phyloP scores from a whole-genome alignment of 2,329 filamentous ascomycete species.

The Nothophoma quercina region DNA sequence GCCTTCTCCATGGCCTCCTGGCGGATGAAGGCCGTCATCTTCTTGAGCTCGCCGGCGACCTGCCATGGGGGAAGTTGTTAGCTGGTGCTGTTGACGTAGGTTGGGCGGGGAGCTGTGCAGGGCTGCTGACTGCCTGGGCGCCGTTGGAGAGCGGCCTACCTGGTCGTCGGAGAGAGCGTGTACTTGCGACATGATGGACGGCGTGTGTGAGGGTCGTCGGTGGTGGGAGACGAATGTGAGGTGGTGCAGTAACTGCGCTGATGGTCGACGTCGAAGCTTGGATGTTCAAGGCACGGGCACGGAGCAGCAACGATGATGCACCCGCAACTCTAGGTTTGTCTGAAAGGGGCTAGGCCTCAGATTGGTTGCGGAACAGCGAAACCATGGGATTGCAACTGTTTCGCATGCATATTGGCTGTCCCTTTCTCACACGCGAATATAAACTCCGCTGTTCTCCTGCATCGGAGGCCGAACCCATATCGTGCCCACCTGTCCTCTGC shows the following conservation, averaged over 20 bases:
- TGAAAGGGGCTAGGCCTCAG: conserved; percentile 18
- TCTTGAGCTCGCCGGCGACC: conserved; percentile 98
- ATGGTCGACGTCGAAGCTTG: conserved; percentile 31
- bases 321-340: conserved; percentile 2
- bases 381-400: conserved; percentile 14
- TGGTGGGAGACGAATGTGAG: conserved; percentile 9
- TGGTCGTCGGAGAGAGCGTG: conserved; percentile 98
- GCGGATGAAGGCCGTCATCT: conserved; percentile 99
- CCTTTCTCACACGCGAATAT: conserved; percentile 4
- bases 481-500: conserved; percentile 1
- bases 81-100: conserved; percentile 40
- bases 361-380: conserved; percentile 10
- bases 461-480: background rate
- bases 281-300: conserved; percentile 34
- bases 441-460: background rate
- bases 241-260: conserved; percentile 23
- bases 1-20: conserved; percentile 98
- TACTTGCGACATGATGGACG: conserved; percentile 80
- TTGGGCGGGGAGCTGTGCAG: conserved; percentile 27
- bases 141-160: conserved; percentile 61
- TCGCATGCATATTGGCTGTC: conserved; percentile 6
- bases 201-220: conserved; percentile 16
- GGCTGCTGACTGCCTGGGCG: conserved; percentile 5
- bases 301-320: conserved; percentile 28
- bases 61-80: conserved; percentile 53